Base-by-base conservation (phyloP, 2,329 filamentous ascomycete species). In the Dactylellina haptotyla region DNA sequence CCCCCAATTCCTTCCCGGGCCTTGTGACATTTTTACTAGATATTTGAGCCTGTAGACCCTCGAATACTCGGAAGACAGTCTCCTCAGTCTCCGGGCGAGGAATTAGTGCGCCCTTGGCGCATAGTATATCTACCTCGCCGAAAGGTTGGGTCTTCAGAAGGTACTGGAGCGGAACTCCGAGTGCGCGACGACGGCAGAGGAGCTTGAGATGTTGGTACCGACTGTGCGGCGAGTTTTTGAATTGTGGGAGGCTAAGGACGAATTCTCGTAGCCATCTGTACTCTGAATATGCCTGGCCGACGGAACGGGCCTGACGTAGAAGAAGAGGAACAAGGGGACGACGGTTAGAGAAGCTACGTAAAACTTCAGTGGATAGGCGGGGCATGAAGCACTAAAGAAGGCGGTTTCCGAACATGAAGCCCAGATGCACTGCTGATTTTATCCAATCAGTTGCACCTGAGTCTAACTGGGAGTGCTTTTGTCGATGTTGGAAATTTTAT, bases 81-180 rank as follows among this genome's bases (percentile, higher is more conserved):
- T 93, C 90, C 23, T 86, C 84, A 56, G 86, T 76, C 20, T 53
- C 63, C 4, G 25, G 88, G 83, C 94, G 86, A 34, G 95, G 95
- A 76, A 98, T 96, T 65, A 99, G 83, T 3, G 98, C 93, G 1
- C 91, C 91, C 9, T 84, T 86, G 26, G 83, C 84, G 79, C 93
- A 97, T 62, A 85, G 82, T 48, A 99, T 90, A 43, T 97, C 90
- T 14, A 98, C 82, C 3, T 87, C 83, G 0, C 93, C 94, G 81
- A 99, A 98, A 1, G 90, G 95, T 80, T 97, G 93, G 3, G 89
- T 88, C 2, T 93, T 93, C 0, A 99, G 83, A 20, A 98, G 85
- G 79, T 98, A 98, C 80, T 98, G 95, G 32, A 99, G 82, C 1
- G 95, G 95, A 67, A 88, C 86, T 0, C 92, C 92, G 6, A 80